Evolutionary conservation across 108 stramenopile genomes (phyloP).

Genomic region (Parmales sp.): DNA sequence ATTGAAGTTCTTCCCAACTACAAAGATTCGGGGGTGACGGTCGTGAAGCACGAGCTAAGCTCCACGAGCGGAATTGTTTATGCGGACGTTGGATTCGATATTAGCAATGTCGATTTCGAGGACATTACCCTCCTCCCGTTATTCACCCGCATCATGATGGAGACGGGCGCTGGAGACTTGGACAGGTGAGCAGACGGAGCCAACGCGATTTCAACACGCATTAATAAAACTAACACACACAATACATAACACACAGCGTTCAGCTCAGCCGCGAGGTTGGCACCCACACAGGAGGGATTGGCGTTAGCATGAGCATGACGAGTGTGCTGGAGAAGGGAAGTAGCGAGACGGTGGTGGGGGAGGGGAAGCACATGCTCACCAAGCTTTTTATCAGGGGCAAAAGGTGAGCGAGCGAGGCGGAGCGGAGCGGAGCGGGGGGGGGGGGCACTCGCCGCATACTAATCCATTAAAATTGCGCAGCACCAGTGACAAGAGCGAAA

Average conservation of each 20-base stretch:
- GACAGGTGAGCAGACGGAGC: slow-evolving; percentile 54
- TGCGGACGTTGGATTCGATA: slow-evolving; percentile 68
- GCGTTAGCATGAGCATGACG: slow-evolving; percentile 46
- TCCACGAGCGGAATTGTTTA: slow-evolving; percentile 90
- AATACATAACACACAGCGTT: not conserved
- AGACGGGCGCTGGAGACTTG: slow-evolving; percentile 78
- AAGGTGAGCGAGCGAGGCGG: too few species aligned
- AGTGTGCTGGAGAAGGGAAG: slow-evolving; percentile 55
- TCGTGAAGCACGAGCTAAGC: slow-evolving; percentile 70
- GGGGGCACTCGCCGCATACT: too few species aligned
- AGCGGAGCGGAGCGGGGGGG: too few species aligned
- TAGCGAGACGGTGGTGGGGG: slow-evolving; percentile 31
- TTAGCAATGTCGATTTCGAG: slow-evolving; percentile 60
- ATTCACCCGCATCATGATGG: slow-evolving; percentile 74
- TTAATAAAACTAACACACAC: not conserved
- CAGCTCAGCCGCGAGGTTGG: too few species aligned
- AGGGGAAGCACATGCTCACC: slow-evolving; percentile 59
- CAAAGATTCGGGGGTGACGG: slow-evolving; percentile 59
- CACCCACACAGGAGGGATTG: slow-evolving; percentile 75
- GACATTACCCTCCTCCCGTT: slow-evolving; percentile 79
- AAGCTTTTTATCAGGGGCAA: slow-evolving; percentile 67
- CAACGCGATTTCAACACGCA: not conserved
- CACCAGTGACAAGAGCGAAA: slow-evolving; percentile 72
- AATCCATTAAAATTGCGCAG: too few species aligned
- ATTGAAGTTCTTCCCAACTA: slow-evolving; percentile 69